phyloP scores from a whole-genome alignment of 306 rosid genomes.

The Phaseolus lunatus region DNA sequence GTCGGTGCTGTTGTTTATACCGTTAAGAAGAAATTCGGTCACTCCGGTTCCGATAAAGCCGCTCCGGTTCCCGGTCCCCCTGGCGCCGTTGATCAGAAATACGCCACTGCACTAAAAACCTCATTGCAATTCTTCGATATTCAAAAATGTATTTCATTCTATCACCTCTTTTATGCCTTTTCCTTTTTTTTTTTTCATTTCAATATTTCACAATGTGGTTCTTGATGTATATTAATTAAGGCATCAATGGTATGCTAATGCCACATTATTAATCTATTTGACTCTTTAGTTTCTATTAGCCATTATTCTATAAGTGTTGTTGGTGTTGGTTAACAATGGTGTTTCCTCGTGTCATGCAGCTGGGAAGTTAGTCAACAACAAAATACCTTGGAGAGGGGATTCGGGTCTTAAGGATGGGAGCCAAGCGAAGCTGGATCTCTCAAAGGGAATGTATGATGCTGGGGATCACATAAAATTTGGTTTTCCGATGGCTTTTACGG shows the following conservation, averaged over 20 bases:
- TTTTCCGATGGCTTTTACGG: conserved; percentile 94
- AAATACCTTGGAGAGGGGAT: conserved; percentile 93
- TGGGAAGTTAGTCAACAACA: conserved; percentile 70
- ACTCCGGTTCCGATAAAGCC: conserved; percentile 49
- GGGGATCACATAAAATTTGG: conserved; percentile 97
- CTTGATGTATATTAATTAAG: not conserved
- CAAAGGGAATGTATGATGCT: conserved; percentile 96
- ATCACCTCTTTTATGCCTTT: not conserved
- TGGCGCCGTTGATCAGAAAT: conserved; percentile 67
- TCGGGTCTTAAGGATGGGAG: conserved; percentile 84
- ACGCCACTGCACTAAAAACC: conserved; percentile 74
- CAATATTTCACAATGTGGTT: not conserved
- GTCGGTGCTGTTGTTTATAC: conserved; percentile 62
- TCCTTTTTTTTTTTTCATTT: not conserved
- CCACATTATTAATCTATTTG: not conserved
- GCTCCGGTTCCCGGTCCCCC: conserved; percentile 88
- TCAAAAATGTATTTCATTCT: conserved; percentile 75
- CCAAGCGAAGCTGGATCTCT: conserved; percentile 69
- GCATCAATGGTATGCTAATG: not conserved
- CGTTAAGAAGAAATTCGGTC: conserved; percentile 58
- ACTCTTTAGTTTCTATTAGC: not conserved
- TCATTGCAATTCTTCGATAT: conserved; percentile 87
- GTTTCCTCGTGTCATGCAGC: conserved; percentile 60
- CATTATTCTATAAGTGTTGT: not conserved
- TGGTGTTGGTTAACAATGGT: conserved; percentile 2